These are phyloP conservation scores for Trichocomaceae sp. DNA, from an alignment of 2,329 filamentous ascomycete genomes.

Conservation along the genomic window DNA sequence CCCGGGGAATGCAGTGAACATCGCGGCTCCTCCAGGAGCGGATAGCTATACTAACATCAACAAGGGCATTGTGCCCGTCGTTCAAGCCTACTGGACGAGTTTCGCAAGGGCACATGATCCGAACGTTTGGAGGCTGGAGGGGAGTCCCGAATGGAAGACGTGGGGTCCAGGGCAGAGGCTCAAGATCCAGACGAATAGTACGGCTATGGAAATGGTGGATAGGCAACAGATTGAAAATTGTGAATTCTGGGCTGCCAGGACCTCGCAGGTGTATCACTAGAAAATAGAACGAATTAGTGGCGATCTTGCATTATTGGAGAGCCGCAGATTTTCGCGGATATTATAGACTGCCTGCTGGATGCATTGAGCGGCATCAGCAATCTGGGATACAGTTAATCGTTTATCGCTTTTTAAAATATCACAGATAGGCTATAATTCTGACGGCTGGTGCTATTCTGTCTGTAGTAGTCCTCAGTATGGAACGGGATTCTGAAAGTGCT, in stretches of 20 bases:
- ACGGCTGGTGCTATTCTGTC: too few species aligned
- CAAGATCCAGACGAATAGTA: background rate
- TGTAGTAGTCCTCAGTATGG: too few species aligned
- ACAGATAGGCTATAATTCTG: too few species aligned
- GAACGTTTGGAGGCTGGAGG: slow-evolving; percentile 48
- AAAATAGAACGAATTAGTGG: too few species aligned
- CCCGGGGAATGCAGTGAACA: background rate
- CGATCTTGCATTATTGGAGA: too few species aligned
- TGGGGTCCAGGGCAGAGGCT: background rate
- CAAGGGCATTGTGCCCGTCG: background rate
- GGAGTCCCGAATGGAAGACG: slow-evolving; percentile 47
- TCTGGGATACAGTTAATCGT: too few species aligned
- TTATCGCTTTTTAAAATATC: too few species aligned
- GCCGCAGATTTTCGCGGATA: too few species aligned
- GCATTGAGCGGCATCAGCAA: too few species aligned
- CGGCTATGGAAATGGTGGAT: background rate
- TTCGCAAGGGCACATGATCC: slow-evolving; percentile 41
- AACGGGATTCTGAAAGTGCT: too few species aligned
- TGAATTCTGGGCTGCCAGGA: background rate
- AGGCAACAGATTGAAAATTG: background rate
- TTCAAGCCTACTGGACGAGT: too few species aligned
- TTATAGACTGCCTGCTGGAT: too few species aligned
- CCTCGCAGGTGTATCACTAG: background rate
- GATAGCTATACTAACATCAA: background rate
- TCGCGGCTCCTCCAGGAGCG: background rate